phyloP scores from a whole-genome alignment of 1,284 basidiomycete genomes.

The Ceratobasidium sp. region DNA sequence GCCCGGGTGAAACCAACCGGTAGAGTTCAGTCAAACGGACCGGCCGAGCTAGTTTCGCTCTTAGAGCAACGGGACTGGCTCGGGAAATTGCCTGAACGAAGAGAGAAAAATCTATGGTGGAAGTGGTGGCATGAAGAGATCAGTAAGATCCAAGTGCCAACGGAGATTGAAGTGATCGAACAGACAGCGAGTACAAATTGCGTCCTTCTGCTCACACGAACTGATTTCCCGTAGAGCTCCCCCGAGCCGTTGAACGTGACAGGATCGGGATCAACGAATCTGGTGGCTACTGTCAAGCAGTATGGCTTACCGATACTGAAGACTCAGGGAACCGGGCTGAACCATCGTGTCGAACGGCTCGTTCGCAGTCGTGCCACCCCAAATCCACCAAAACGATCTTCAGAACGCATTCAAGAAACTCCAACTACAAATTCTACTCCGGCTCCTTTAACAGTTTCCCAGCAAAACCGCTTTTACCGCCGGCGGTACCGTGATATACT shows the following conservation, averaged over 20 bases:
- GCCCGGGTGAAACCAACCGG: slow-evolving; percentile 61
- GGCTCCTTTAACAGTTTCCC: slow-evolving; percentile 51
- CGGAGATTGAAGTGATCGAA: slow-evolving; percentile 26
- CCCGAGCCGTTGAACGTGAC: slow-evolving; percentile 30
- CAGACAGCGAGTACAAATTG: neutral
- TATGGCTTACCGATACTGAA: neutral
- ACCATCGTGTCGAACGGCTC: slow-evolving; percentile 52
- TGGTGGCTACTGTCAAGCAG: slow-evolving; percentile 22
- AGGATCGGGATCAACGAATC: slow-evolving; percentile 45
- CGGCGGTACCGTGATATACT: slow-evolving; percentile 75
- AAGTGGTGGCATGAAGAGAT: slow-evolving; percentile 39
- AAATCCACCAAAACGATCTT: slow-evolving; percentile 19
- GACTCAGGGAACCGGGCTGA: slow-evolving; percentile 11
- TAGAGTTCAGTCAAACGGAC: slow-evolving; percentile 19
- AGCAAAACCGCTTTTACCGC: slow-evolving; percentile 72
- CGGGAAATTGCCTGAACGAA: slow-evolving; percentile 36
- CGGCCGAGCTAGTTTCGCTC: neutral
- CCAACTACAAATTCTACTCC: neutral
- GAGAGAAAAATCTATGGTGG: slow-evolving; percentile 39
- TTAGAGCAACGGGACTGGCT: slow-evolving; percentile 33
- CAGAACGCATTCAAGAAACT: slow-evolving; percentile 10
- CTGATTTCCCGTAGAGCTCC: neutral
- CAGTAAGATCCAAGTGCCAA: slow-evolving; percentile 8
- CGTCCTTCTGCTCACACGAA: neutral
- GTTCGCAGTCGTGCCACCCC: slow-evolving; percentile 40